phyloP scores from a whole-genome alignment of 2,329 filamentous ascomycete species.

The Tolypocladium tundrense region DNA sequence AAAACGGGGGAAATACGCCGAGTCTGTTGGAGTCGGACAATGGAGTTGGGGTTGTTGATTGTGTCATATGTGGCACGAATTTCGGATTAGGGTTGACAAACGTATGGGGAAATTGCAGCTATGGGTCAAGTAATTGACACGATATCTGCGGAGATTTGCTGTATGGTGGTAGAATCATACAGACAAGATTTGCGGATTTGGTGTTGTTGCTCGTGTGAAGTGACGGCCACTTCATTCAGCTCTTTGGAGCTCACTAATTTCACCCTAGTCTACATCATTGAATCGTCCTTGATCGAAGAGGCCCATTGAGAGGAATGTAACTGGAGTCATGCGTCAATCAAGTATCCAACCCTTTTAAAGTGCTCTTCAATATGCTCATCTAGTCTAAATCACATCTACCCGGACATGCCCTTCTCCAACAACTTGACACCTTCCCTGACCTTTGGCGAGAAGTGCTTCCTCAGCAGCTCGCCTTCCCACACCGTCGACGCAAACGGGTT shows the following conservation, averaged over 20 bases:
- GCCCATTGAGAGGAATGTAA: neutral
- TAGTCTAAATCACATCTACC: constrained; percentile 8
- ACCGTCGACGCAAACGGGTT: constrained; percentile 86
- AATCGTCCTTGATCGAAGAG: neutral
- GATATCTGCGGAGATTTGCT: neutral
- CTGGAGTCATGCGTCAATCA: neutral
- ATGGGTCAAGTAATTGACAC: neutral
- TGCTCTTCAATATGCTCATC: neutral
- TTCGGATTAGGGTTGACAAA: neutral
- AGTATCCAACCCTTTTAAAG: neutral
- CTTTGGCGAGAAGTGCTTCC: constrained; percentile 76
- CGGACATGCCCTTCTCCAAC: constrained; percentile 55
- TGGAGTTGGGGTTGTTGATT: neutral
- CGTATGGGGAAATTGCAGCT: neutral
- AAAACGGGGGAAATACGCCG: neutral
- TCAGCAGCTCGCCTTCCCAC: constrained; percentile 87
- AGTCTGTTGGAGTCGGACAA: neutral
- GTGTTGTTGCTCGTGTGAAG: neutral
- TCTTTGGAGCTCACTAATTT: too few relatives aligned
- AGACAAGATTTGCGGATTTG: neutral
- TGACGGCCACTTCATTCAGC: neutral
- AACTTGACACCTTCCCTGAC: constrained; percentile 65
- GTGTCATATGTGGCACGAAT: neutral
- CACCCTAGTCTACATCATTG: neutral
- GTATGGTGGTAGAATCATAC: neutral